Evolutionary conservation across 2,329 filamentous ascomycete species (phyloP), one percentile per base, ranked within the genome.

Genomic region (Dothiorella sarmentorum): DNA sequence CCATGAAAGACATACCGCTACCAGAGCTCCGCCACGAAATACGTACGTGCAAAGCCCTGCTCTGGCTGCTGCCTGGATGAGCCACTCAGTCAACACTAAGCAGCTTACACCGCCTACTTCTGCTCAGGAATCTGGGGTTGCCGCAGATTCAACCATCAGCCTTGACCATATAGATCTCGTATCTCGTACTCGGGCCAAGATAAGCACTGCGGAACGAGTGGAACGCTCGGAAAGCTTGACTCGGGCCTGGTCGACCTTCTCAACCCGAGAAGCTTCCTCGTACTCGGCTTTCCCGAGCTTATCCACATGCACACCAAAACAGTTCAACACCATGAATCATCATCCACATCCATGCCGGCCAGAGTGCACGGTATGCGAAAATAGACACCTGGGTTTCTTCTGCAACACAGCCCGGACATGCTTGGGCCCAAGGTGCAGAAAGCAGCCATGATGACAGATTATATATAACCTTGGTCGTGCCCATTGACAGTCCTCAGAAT

Each of bases 141-240:
- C 15, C 35, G n/a, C 15, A 37, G 29, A 37, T n/a, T n/a, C 33
- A 37, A n/a, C 6, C 33, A 37, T 37, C 33, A n/a, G 10, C 10
- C 15, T n/a, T n/a, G 33, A 37, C 33, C 4, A 7, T 7, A 15
- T 7, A 15, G 33, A 40, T 53, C 35, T 53, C 49, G 49, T 15
- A 35, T 53, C 40, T 53, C 49, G 49, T 29, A 53, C 40, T 53
- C 49, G 49, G 35, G 15, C 29, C 22, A 2, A 17, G 22, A 27
- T 40, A 11, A 24, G 35, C 49, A 40, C 20, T 7, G 18, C 49
- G 49, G 49, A 53, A 27, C 35, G 33, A 53, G 22, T 35, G 49
- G 49, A 53, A 13, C 27, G 33, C 37, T 53, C 49, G 49, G 49
- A 24, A 53, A 53, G 33, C 33, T 53, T 53, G 40, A 37, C 13